Evolutionary conservation across 805 yeast species (phyloP).

Genomic region (Yarrowia divulgata): DNA sequence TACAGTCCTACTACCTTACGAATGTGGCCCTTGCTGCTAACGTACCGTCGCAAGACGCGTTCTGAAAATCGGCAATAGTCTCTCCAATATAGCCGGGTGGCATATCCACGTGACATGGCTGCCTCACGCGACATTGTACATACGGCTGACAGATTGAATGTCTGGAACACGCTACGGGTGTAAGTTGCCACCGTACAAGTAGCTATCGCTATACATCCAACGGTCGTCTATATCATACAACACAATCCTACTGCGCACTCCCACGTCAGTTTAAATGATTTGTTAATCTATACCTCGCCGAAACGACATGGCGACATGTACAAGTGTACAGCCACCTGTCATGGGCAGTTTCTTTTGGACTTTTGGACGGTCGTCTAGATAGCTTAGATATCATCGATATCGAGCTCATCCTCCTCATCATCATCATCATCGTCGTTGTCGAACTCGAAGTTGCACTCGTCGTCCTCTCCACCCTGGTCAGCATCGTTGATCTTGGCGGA

Average conservation of each 20-base stretch:
- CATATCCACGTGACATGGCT: too few relatives aligned
- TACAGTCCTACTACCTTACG: too few relatives aligned
- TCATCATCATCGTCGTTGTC: slow-evolving; percentile 89
- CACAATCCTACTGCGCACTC: background rate
- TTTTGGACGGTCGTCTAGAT: slow-evolving; percentile 19
- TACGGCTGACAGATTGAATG: too few relatives aligned
- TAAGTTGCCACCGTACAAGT: background rate
- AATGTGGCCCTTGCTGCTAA: too few relatives aligned
- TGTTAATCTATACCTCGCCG: slow-evolving; percentile 37
- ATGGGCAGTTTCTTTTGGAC: slow-evolving; percentile 11
- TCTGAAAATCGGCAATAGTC: too few relatives aligned
- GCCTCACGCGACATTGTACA: background rate
- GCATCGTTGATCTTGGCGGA: slow-evolving; percentile 97
- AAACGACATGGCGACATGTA: background rate
- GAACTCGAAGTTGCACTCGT: slow-evolving; percentile 97
- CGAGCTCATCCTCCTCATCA: slow-evolving; percentile 72
- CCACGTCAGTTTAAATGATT: background rate
- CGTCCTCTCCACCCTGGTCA: slow-evolving; percentile 94
- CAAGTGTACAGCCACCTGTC: slow-evolving; percentile 3
- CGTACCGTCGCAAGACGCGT: too few relatives aligned
- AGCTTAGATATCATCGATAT: slow-evolving; percentile 89
- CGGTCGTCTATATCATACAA: too few relatives aligned
- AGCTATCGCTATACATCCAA: too few relatives aligned
- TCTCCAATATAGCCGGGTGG: too few relatives aligned
- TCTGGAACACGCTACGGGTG: too few relatives aligned